A percentile compares a stretch with the other conserved stretches of the same genome.
Evolutionary conservation across 2,329 filamentous ascomycete genomes (phyloP).

Genomic region (Pezicula radicicola): DNA sequence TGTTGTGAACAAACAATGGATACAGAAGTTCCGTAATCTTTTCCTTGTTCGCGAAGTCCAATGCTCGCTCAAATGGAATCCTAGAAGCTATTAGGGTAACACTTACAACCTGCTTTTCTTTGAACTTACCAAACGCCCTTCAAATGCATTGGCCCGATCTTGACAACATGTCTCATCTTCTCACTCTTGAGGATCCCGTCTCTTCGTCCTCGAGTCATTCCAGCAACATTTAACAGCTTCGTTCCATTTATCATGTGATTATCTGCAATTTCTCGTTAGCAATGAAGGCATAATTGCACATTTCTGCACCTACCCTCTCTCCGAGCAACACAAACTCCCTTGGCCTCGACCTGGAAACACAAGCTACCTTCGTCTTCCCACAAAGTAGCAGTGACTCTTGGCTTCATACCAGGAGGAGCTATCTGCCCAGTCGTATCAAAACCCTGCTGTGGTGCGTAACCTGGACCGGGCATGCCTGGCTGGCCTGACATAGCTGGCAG

Average conservation of each 20-base stretch:
- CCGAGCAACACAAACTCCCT: conserved; percentile 91
- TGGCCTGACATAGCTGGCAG: conserved; percentile 54
- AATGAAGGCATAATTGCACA: neutral
- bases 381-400: conserved; percentile 88
- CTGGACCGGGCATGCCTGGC: conserved; percentile 43
- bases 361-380: conserved; percentile 98
- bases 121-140: conserved; percentile 90
- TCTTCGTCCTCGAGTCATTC: conserved; percentile 93
- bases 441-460: conserved; percentile 45
- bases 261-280: conserved; percentile 48
- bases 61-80: conserved; percentile 96
- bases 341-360: conserved; percentile 96
- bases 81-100: conserved; percentile 40
- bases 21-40: conserved; percentile 97
- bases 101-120: neutral
- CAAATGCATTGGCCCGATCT: conserved; percentile 98
- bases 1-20: conserved; percentile 96
- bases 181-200: conserved; percentile 98
- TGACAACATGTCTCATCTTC: conserved; percentile 94
- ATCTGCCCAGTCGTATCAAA: conserved; percentile 89
- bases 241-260: conserved; percentile 99
- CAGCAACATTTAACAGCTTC: conserved; percentile 92
- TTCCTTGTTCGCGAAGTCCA: conserved; percentile 99
- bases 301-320: conserved; percentile 67
- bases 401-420: conserved; percentile 92